These are phyloP conservation scores for Clitoria ternatea DNA, from an alignment of 306 rosid genomes.

Conservation along the genomic window DNA sequence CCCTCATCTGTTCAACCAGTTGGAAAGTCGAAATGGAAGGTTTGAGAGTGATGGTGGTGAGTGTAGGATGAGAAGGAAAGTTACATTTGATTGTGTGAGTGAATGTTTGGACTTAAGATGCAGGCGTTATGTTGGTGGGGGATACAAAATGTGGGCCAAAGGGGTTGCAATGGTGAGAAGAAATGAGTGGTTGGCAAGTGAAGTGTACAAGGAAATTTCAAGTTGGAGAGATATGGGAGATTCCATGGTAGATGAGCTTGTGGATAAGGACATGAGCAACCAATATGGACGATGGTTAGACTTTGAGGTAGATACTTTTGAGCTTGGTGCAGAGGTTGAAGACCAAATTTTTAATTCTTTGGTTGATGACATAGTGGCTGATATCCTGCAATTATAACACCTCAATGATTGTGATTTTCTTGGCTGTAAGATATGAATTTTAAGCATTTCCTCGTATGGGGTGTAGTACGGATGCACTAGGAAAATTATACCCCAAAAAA, in stretches of 20 bases:
- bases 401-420: background rate
- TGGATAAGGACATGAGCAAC: slow-evolving; percentile 70
- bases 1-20: slow-evolving; percentile 57
- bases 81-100: slow-evolving; percentile 58
- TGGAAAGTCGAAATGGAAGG: slow-evolving; percentile 52
- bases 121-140: slow-evolving; percentile 46
- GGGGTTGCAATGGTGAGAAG: slow-evolving; percentile 58
- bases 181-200: slow-evolving; percentile 49
- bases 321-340: slow-evolving; percentile 47
- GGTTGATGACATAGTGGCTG: slow-evolving; percentile 54
- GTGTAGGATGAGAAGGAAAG: slow-evolving; percentile 47
- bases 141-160: slow-evolving; percentile 58
- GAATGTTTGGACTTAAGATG: slow-evolving; percentile 71
- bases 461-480: too few species aligned
- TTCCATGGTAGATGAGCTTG: slow-evolving; percentile 75
- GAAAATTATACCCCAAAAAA: too few species aligned
- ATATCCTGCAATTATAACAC: slow-evolving; percentile 32
- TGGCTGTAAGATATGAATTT: background rate
- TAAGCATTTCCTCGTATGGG: background rate
- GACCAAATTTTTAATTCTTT: slow-evolving; percentile 50
- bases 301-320: slow-evolving; percentile 47
- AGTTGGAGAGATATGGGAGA: slow-evolving; percentile 58
- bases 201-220: slow-evolving; percentile 56
- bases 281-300: slow-evolving; percentile 62
- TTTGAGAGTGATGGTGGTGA: slow-evolving; percentile 27